Conservation (phyloP, 371 early-diverging fungal genomes). For the Syncephalastrum monosporum region DNA sequence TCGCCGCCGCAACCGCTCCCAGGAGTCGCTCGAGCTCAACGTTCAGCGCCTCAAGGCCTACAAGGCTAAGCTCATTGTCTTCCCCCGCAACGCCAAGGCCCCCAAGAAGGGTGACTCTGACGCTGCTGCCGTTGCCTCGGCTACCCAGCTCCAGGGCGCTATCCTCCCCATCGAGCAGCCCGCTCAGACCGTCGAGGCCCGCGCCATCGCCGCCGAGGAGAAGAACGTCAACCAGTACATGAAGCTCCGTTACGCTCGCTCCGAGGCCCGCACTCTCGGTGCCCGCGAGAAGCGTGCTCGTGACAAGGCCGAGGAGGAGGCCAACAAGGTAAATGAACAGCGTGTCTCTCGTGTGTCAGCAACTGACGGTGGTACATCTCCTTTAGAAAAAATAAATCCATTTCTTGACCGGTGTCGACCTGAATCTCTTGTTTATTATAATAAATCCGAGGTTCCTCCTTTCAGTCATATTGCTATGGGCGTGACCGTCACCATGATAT, state of each 20-base stretch:
- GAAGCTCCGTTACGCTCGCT: conserved; percentile 89
- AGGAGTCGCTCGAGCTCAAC: conserved; percentile 94
- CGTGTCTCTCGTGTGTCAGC: background rate
- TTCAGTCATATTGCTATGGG: conserved; percentile 2
- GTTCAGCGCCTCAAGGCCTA: conserved; percentile 97
- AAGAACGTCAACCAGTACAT: conserved; percentile 79
- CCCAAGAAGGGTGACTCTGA: conserved; percentile 78
- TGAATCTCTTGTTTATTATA: background rate
- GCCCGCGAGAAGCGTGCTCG: conserved; percentile 81
- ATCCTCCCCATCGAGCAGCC: conserved; percentile 77
- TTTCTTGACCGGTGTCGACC: conserved; percentile 3
- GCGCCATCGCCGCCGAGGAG: conserved; percentile 85
- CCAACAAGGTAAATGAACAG: conserved; percentile 61
- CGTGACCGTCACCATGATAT: background rate
- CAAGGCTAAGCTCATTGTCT: conserved; percentile 90
- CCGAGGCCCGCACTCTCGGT: conserved; percentile 81
- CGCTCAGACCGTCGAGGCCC: conserved; percentile 69
- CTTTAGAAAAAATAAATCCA: conserved; percentile 18
- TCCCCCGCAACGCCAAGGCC: conserved; percentile 91
- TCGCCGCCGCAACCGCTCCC: conserved; percentile 97
- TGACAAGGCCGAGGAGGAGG: conserved; percentile 85
- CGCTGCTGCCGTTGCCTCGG: conserved; percentile 65
- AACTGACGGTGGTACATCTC: background rate
- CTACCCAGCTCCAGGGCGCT: conserved; percentile 73
- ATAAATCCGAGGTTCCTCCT: conserved; percentile 3